These are phyloP conservation scores for Nigrospora oryzae DNA, from an alignment of 2,329 filamentous ascomycete genomes.

Conservation along the genomic window DNA sequence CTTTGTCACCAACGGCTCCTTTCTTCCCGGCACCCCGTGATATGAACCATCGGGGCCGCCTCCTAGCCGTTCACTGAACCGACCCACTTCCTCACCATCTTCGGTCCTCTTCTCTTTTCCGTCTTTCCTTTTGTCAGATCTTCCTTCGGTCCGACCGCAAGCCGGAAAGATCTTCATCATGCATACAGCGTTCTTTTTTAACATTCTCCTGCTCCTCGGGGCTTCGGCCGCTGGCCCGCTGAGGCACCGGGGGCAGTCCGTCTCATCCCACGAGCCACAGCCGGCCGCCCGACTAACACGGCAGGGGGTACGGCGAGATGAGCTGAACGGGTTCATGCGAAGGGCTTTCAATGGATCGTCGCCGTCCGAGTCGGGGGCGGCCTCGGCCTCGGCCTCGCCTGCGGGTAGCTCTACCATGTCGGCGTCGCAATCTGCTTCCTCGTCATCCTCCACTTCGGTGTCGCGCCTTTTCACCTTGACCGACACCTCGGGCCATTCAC, in stretches of 20 bases:
- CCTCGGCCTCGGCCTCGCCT: neutral
- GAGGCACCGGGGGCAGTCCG: conserved; percentile 17
- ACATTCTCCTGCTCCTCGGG: conserved; percentile 18
- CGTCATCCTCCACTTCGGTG: neutral
- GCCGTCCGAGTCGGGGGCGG: neutral
- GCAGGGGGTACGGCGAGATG: conserved; percentile 12
- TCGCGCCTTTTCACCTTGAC: conserved; percentile 4
- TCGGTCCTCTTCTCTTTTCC: neutral
- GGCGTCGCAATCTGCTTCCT: neutral
- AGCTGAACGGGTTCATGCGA: conserved; percentile 5
- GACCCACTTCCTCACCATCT: conserved; percentile 1
- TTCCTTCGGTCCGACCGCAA: neutral
- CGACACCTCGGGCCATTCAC: neutral
- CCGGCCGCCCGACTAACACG: conserved; percentile 10
- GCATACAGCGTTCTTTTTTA: conserved; percentile 16
- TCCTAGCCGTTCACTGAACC: neutral
- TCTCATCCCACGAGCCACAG: conserved; percentile 1
- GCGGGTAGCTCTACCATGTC: neutral
- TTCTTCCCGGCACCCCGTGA: conserved; percentile 1
- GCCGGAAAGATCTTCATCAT: conserved; percentile 9
- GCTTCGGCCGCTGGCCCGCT: conserved; percentile 21
- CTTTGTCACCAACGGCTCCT: conserved; percentile 3
- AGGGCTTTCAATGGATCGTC: conserved; percentile 9
- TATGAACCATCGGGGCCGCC: conserved; percentile 4
- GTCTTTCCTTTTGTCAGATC: neutral